These are phyloP conservation scores for Sicyos edulis DNA, from an alignment of 306 rosid species.

Conservation along the genomic window DNA sequence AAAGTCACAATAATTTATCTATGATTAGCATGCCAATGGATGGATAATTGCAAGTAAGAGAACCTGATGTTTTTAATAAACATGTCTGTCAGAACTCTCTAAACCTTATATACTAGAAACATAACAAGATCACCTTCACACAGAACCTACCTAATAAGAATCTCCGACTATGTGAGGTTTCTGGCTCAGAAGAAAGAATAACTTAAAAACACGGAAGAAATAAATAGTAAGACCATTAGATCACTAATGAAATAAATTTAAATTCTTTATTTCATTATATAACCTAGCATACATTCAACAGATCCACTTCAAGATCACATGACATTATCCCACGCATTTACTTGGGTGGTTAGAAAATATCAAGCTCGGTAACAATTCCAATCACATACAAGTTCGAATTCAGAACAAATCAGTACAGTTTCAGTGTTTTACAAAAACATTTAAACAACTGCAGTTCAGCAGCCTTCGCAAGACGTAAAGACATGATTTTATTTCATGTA, in stretches of 20 bases:
- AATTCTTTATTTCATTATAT: not conserved
- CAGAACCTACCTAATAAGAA: not conserved
- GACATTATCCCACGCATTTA: not conserved
- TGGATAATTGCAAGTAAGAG: not conserved
- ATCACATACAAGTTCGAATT: not conserved
- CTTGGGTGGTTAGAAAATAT: not conserved
- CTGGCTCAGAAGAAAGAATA: not conserved
- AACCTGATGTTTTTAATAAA: not conserved
- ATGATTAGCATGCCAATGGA: not conserved
- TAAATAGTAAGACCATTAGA: not conserved
- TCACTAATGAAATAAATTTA: no score
- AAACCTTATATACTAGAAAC: not conserved
- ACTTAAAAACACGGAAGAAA: not conserved
- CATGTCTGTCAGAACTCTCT: not conserved
- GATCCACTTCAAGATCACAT: conserved; percentile 1
- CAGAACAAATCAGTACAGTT: not conserved
- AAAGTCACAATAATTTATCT: not conserved
- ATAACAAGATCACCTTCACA: not conserved
- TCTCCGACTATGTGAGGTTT: not conserved
- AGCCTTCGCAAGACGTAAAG: not conserved
- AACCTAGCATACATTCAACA: not conserved
- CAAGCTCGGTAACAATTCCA: not conserved
- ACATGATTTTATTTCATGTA: not conserved
- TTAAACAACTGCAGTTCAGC: not conserved
- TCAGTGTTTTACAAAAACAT: not conserved